Base-by-base conservation (phyloP, 768 basidiomycete genomes). In the Psilocybe tampanensis region DNA sequence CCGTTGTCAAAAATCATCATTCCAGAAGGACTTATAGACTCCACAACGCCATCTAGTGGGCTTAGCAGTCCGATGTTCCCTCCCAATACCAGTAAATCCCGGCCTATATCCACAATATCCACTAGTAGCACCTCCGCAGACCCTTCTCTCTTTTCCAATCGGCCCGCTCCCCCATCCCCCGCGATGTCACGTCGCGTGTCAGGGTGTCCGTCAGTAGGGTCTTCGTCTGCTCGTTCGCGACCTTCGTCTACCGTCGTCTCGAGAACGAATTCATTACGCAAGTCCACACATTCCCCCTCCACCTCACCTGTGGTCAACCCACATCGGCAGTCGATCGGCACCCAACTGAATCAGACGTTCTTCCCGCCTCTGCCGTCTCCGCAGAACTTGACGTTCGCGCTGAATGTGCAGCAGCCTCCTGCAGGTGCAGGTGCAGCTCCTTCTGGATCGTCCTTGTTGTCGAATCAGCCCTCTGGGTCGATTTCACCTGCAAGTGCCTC, bases 101-200 rank as follows among this genome's bases (percentile, higher is more conserved):
- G 58, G 17, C 49, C 53, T 7, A 34, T 44, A 13, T 49, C 57
- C 32, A 24, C 36, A 39, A 6, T 39, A 39, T 39, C 36, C 36
- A 39, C 36, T 13, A 39, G 36, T 13, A 39, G 36, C 36, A 47
- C 53, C 51, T 43, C 55, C n/a, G 52, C 53, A 21, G 53, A 60
- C 57, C 60, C 62, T 2, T 58, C 58, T 1, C 51, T 70, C 21
- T 60, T 59, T 44, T 64, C 80, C 75, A 59, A 74, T 74, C 82
- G 86, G 4, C 85, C 84, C 32, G 86, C 86, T 0, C 86, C 86
- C 0, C 81, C 81, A 3, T 86, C 84, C 1, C 86, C 86, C 15
- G 81, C 76, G 0, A 54, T 76, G 4, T 84, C 83, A 0, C 78
- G 83, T 33, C 74, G 79, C 22, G 61, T 75, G 5, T 78, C 77